These are phyloP conservation scores for Chlamydomonas sp. DNA, from an alignment of 139 green algal genomes.

Conservation along the genomic window DNA sequence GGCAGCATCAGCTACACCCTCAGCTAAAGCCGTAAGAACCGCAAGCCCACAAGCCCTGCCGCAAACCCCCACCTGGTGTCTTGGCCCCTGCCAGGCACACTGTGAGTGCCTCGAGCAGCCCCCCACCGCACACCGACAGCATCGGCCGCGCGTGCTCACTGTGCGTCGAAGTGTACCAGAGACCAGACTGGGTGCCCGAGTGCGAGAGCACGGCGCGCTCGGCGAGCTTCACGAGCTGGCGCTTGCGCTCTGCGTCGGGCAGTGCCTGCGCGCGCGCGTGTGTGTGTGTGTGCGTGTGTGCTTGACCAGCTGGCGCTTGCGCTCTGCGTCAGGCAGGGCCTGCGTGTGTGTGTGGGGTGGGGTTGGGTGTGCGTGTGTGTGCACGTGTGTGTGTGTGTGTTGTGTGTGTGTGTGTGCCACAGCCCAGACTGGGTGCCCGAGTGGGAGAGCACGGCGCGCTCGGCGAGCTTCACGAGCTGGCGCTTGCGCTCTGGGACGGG, in stretches of 20 bases:
- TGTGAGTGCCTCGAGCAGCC: constrained; percentile 3
- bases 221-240: constrained; percentile 36
- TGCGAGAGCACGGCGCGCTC: constrained; percentile 24
- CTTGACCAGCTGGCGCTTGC: too few relatives aligned
- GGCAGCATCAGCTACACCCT: constrained; percentile 83
- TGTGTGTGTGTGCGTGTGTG: too few relatives aligned
- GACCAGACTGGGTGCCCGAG: constrained; percentile 20
- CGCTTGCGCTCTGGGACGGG: too few relatives aligned
- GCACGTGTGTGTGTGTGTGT: too few relatives aligned
- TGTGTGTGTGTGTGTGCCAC: constrained; percentile 68
- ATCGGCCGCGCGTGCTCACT: constrained; percentile 74
- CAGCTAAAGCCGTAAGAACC: too few relatives aligned
- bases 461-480: too few relatives aligned
- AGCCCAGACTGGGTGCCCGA: constrained; percentile 20
- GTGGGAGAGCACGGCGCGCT: constrained; percentile 21
- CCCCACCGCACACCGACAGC: constrained; percentile 57
- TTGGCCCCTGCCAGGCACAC: constrained; percentile 4
- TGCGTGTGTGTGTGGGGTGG: too few relatives aligned
- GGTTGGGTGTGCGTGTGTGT: too few relatives aligned
- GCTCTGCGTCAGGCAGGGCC: too few relatives aligned
- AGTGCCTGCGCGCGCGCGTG: too few relatives aligned
- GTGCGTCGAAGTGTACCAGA: constrained; percentile 68
- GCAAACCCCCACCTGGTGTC: too few relatives aligned
- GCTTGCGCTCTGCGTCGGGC: constrained; percentile 33
- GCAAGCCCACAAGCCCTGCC: too few relatives aligned